Conservation (phyloP, 202 grass and related monocot species). For the Dendrocalamus latiflorus region DNA sequence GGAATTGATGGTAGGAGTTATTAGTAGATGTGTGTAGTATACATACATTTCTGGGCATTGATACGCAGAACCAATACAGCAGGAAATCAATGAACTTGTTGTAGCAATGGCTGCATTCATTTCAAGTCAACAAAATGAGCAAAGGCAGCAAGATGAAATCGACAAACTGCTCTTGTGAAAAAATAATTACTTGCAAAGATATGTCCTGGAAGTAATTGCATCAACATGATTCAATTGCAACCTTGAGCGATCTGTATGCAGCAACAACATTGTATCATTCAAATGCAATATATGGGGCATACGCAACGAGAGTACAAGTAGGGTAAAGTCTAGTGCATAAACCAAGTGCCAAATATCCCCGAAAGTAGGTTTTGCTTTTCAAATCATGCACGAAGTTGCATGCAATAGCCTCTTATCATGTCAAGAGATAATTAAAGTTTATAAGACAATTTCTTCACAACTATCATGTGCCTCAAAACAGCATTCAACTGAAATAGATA, state of each 20-base stretch:
- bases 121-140: conserved; percentile 26
- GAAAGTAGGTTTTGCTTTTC: neutral
- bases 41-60: conserved; percentile 61
- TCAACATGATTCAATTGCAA: conserved; percentile 59
- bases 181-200: conserved; percentile 79
- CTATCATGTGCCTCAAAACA: conserved; percentile 11
- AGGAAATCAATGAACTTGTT: conserved; percentile 67
- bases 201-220: conserved; percentile 58
- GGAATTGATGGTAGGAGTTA: neutral
- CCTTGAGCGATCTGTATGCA: conserved; percentile 63
- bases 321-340: neutral
- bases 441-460: conserved; percentile 23
- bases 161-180: neutral
- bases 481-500: conserved; percentile 1
- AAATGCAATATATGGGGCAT: neutral
- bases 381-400: neutral
- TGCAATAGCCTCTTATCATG: neutral
- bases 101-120: conserved; percentile 74
- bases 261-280: conserved; percentile 21
- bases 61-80: conserved; percentile 75
- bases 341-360: conserved; percentile 2
- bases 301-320: neutral
- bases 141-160: neutral
- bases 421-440: neutral
- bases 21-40: conserved; percentile 4